phyloP scores from a whole-genome alignment of 2,329 filamentous ascomycete species.

The Aaosphaeria arxii region DNA sequence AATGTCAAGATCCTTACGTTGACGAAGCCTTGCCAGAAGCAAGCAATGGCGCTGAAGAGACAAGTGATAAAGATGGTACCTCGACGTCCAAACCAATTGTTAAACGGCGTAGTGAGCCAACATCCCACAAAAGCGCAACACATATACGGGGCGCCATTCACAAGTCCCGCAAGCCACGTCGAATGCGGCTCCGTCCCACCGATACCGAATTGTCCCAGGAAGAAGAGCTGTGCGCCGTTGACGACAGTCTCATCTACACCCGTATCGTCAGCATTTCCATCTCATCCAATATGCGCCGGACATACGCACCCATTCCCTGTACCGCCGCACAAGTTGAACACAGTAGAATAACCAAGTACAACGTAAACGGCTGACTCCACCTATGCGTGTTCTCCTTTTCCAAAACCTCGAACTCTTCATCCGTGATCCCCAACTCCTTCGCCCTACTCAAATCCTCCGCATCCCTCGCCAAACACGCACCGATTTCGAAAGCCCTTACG shows the following conservation, averaged over 20 bases:
- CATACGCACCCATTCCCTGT: slow-evolving; percentile 59
- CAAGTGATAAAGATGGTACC: slow-evolving; percentile 76
- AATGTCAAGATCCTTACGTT: slow-evolving; percentile 33
- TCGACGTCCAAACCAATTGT: slow-evolving; percentile 65
- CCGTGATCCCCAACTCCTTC: slow-evolving; percentile 47
- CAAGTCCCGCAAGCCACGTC: slow-evolving; percentile 60
- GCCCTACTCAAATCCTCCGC: slow-evolving; percentile 12
- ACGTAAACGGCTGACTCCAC: slow-evolving; percentile 63
- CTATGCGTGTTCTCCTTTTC: slow-evolving; percentile 60
- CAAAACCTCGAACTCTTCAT: slow-evolving; percentile 56
- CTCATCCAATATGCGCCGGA: not conserved
- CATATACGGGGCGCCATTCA: slow-evolving; percentile 62
- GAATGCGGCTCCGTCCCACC: slow-evolving; percentile 45
- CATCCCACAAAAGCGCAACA: slow-evolving; percentile 68
- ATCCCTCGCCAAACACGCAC: slow-evolving; percentile 24
- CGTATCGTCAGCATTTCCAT: not conserved
- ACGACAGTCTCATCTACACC: slow-evolving; percentile 62
- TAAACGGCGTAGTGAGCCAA: slow-evolving; percentile 72
- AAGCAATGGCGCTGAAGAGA: slow-evolving; percentile 61
- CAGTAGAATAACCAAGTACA: slow-evolving; percentile 63
- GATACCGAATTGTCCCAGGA: slow-evolving; percentile 61
- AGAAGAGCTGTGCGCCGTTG: slow-evolving; percentile 66
- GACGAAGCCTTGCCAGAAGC: slow-evolving; percentile 63
- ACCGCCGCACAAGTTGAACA: slow-evolving; percentile 65
- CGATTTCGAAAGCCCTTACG: slow-evolving; percentile 27